phyloP scores from a whole-genome alignment of 2,329 filamentous ascomycete species.

The Ciborinia camelliae region DNA sequence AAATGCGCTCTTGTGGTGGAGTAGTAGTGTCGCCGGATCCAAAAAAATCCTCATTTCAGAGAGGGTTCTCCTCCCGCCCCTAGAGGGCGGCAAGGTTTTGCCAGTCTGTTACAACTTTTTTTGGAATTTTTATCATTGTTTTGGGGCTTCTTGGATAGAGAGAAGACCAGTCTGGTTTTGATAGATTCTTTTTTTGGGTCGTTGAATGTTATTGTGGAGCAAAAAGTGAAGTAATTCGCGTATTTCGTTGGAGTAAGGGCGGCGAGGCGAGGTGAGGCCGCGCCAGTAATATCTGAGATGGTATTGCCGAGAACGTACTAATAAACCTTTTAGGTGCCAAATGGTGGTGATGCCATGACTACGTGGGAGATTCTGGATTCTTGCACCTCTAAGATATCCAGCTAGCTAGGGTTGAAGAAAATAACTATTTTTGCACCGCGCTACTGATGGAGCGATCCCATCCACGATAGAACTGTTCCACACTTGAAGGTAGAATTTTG shows the following conservation, averaged over 20 bases:
- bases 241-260: neutral
- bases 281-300: neutral
- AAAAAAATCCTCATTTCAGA: neutral
- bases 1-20: neutral
- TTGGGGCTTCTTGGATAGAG: neutral
- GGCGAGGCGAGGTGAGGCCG: neutral
- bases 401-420: neutral
- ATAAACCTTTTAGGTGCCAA: neutral
- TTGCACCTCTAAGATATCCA: neutral
- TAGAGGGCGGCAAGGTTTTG: conserved; percentile 3
- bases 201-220: neutral
- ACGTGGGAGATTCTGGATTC: neutral
- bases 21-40: neutral
- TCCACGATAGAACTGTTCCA: too few species aligned
- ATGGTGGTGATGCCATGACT: neutral
- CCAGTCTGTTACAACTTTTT: too few species aligned
- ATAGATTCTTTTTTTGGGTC: neutral
- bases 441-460: too few species aligned
- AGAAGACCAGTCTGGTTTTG: too few species aligned
- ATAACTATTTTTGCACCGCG: neutral
- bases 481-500: too few species aligned
- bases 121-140: neutral
- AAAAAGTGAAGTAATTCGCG: neutral
- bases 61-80: conserved; percentile 3
- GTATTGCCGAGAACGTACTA: neutral